Evolutionary conservation across 768 basidiomycete genomes (phyloP).

Genomic region (Amanita phalloides): DNA sequence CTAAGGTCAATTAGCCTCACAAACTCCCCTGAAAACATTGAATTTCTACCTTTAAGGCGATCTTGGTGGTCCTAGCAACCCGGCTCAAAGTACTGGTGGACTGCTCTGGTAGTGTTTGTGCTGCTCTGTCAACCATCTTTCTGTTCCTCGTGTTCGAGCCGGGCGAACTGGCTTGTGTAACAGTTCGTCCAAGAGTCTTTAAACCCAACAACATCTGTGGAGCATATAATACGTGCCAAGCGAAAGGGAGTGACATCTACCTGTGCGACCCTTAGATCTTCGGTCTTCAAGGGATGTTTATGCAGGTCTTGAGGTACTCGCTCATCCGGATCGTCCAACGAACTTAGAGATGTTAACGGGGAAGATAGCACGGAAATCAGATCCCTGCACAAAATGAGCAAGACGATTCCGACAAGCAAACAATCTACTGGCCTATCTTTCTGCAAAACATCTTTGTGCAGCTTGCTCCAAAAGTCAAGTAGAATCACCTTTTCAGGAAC

Average conservation of each 20-base stretch:
- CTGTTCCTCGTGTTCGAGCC: slow-evolving; percentile 7
- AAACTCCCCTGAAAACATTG: too few species aligned
- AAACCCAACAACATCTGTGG: slow-evolving; percentile 4
- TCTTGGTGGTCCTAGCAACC: neutral
- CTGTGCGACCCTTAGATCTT: slow-evolving; percentile 52
- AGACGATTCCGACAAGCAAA: neutral
- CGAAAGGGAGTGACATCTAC: slow-evolving; percentile 19
- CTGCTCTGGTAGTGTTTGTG: slow-evolving; percentile 20
- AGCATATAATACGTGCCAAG: neutral
- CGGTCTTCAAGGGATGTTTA: slow-evolving; percentile 22
- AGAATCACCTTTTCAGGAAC: slow-evolving; percentile 88
- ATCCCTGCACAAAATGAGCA: slow-evolving; percentile 18
- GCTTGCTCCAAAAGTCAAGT: slow-evolving; percentile 92
- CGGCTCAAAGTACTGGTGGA: neutral
- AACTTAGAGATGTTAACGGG: slow-evolving; percentile 65
- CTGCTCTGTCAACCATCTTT: slow-evolving; percentile 15
- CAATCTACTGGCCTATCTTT: slow-evolving; percentile 28
- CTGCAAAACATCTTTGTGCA: slow-evolving; percentile 33
- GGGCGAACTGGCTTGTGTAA: neutral
- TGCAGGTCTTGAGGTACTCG: slow-evolving; percentile 17
- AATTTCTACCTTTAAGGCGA: neutral
- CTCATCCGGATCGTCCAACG: slow-evolving; percentile 51
- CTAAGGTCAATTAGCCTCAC: neutral
- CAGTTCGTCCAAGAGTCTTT: neutral
- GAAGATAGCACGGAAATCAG: slow-evolving; percentile 51